Evolutionary conservation across 108 stramenopile species (phyloP), one percentile per base, ranked within the genome.

Genomic region (Pseudonitzschia multistriata): DNA sequence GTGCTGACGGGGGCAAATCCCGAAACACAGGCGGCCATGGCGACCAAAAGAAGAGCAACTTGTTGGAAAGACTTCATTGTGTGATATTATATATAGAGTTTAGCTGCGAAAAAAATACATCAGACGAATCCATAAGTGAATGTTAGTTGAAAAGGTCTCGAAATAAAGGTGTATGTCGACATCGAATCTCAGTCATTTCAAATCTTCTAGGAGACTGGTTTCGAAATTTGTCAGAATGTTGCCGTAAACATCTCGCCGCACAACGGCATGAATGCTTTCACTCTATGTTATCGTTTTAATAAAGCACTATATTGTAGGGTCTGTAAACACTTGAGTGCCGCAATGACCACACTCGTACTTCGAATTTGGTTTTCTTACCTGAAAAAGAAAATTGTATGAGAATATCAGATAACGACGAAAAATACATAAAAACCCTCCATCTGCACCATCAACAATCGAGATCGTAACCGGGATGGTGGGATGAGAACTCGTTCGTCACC

Each of bases 41-140:
- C 81, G 50, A 81, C 89, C 74, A 87, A 59, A 67, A 90, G 74
- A 62, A 83, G 36, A 63, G 77, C 63, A 15, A 28, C 47, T 64
- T 64, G 63, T 79, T 85, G 84, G 83, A 80, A 85, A 76, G 85
- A 84, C 87, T 90, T 90, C 89, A 90, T 90, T 63, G 17, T 76
- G 25, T 40, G 21, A 35, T 59, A 35, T 59, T 33, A 15, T 35
- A 59, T n/a, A 24, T 52, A 25, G 2, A 52, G 11, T 3, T 24
- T 22, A 25, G n/a, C n/a, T n/a, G n/a, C n/a, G n/a, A n/a, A n/a
- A n/a, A n/a, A n/a, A n/a, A n/a, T n/a, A n/a, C n/a, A n/a, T n/a
- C n/a, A n/a, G n/a, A n/a, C n/a, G n/a, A n/a, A n/a, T n/a, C n/a
- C n/a, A n/a, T n/a, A n/a, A n/a, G n/a, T n/a, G n/a, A n/a, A n/a